Base-by-base conservation (phyloP, 2,329 filamentous ascomycete species). In the Apiospora hydei region DNA sequence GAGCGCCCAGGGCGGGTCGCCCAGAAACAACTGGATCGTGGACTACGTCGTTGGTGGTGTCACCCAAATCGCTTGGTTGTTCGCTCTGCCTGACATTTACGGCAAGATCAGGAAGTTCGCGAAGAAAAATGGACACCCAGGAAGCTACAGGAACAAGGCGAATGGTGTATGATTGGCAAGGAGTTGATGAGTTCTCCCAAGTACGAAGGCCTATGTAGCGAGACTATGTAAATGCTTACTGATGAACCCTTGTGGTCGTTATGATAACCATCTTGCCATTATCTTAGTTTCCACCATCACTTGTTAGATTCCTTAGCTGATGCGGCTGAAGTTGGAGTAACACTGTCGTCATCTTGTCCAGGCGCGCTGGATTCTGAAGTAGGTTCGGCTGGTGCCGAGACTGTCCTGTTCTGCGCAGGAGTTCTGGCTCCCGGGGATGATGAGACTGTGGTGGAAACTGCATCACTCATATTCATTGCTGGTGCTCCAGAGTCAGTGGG, bases 11-110 rank as follows among this genome's bases (percentile, higher is more conserved):
- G 89, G 90, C 21, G 88, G 88, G 3, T 85, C 85, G 21, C 82
- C 85, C 69, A 85, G 90, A 75, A 90, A 91, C 73, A 91, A 85
- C 76, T 89, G 86, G 86, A 18, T 92, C 21, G 67, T 89, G 57
- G 91, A 93, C 79, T 89, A 87, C 1, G 70, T 92, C 21, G 83
- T 90, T 76, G 84, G 84, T 18, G 88, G 86, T 82, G 74, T 92
- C 21, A 80, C 88, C 10, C 80, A 85, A 7, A 72, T 92, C 11
- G 81, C 89, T 64, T 91, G 88, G 86, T 83, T 89, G 53, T 89
- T 93, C 77, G 87, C 88, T 10, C 81, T 88, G 46, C 82, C 83
- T 67, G 87, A 89, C 73, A 81, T 92, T 73, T 86, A 90, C 77
- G 83, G 85, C 47, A 89, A 90, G 77, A 88, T 93, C 69, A 84